These are phyloP conservation scores for Yarrowia porcina DNA, from an alignment of 805 yeast species.

Conservation along the genomic window DNA sequence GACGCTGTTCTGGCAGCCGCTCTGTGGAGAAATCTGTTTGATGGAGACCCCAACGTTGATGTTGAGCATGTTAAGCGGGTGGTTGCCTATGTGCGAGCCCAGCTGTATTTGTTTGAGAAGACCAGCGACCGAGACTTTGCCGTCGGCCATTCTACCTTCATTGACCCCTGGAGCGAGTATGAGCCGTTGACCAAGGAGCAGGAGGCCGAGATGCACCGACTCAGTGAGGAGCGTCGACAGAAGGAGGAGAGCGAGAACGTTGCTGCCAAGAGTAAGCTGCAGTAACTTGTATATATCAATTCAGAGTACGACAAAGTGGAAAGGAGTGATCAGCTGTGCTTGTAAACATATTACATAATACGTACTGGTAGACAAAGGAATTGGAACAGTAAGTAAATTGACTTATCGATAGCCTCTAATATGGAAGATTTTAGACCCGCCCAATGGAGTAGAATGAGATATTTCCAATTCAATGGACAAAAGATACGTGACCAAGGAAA, in stretches of 20 bases:
- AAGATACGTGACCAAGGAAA: too few relatives aligned
- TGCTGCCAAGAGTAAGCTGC: slow-evolving; percentile 20
- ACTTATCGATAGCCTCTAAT: too few relatives aligned
- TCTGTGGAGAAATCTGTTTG: slow-evolving; percentile 75
- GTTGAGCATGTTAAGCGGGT: slow-evolving; percentile 79
- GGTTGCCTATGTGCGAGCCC: slow-evolving; percentile 86
- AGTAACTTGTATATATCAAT: slow-evolving; percentile 4
- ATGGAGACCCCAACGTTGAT: slow-evolving; percentile 78
- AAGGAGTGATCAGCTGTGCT: too few relatives aligned
- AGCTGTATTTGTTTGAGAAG: slow-evolving; percentile 79
- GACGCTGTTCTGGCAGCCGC: slow-evolving; percentile 44
- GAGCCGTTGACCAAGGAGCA: slow-evolving; percentile 58
- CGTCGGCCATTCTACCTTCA: slow-evolving; percentile 80
- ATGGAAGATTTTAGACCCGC: too few relatives aligned
- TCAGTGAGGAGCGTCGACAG: slow-evolving; percentile 20
- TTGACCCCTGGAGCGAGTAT: slow-evolving; percentile 76
- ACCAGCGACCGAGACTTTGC: slow-evolving; percentile 92
- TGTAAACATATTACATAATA: too few relatives aligned
- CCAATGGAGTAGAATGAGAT: too few relatives aligned
- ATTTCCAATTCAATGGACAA: too few relatives aligned
- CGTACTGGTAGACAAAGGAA: too few relatives aligned
- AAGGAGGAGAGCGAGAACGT: slow-evolving; percentile 12
- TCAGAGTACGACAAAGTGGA: too few relatives aligned
- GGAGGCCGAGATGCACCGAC: slow-evolving; percentile 25
- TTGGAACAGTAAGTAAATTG: too few relatives aligned